Base-by-base conservation (phyloP, 768 basidiomycete genomes). In the Boletus pseudopeckii region DNA sequence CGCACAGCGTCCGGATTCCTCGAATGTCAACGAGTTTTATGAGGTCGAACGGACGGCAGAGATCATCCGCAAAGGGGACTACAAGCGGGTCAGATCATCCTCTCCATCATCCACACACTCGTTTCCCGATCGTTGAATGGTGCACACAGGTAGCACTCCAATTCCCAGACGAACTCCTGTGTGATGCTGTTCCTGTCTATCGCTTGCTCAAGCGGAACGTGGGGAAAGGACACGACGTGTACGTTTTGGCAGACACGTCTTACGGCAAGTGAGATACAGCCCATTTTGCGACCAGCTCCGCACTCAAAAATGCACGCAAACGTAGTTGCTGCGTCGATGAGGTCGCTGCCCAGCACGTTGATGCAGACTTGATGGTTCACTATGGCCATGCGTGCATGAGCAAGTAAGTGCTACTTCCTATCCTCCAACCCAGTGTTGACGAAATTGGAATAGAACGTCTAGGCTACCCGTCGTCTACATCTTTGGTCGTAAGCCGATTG, bases 321-420 rank as follows among this genome's bases (percentile, higher is more conserved):
- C 45, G n/a, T 41, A 64, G 95, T 63, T 99, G 97, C 64, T 98
- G 97, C 66, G 92, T 96, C 3, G 97, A 99, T 64, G 92, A 98
- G 61, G 88, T 98, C 6, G 89, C 94, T 6, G 94, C 96, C 4
- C 87, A 93, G 62, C 97, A 99, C 64, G 85, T 94, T 43, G 85
- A 94, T 58, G 92, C 94, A 0, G 91, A 98, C 65, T 83, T 86
- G 8, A 79, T 97, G 57, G 86, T 99, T 3, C 96, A 99, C 64
- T 98, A 97, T 64, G 96, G 96, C 2, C 90, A 97, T 74, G 94
- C 96, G 0, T 99, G 97, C 69, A 81, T 98, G 76, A 92, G 89
- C 67, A 83, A 86, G 93, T 96, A 61, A 58, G 92, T 77, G 33
- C 24, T 38, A 7, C 4, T 20, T 44, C 7, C 10, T 14, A 5